Percentiles rank a stretch among this genome's conserved stretches.
Evolutionary conservation across 768 basidiomycete species (phyloP).

Genomic region (Russula sp.): DNA sequence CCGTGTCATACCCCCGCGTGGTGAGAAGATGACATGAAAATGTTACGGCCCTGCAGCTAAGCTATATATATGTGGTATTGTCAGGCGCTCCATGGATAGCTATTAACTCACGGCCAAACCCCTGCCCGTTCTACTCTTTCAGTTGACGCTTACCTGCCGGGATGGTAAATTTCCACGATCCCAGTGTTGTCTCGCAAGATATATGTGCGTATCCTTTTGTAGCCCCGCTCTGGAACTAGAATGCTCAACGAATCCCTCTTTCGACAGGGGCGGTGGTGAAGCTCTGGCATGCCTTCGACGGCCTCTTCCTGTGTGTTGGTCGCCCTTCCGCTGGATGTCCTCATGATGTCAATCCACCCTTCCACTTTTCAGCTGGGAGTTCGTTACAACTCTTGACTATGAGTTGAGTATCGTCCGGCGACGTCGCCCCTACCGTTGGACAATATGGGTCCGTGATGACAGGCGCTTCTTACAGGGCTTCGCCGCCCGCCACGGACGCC

Average conservation of each 20-base stretch:
- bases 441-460: neutral
- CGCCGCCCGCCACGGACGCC: neutral
- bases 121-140: neutral
- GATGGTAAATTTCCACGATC: neutral
- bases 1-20: neutral
- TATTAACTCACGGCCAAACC: neutral
- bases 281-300: neutral
- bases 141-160: neutral
- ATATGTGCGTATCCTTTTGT: neutral
- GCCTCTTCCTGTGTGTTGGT: conserved; percentile 1
- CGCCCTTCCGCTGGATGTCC: neutral
- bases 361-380: neutral
- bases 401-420: neutral
- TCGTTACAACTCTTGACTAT: neutral
- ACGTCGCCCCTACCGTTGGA: neutral
- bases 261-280: neutral
- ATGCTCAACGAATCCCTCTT: neutral
- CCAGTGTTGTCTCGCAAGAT: neutral
- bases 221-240: neutral
- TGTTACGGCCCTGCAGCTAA: neutral
- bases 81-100: too few species aligned
- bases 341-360: too few species aligned
- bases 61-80: neutral
- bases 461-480: neutral
- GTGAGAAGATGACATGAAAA: too few species aligned